Percentiles rank a stretch among this genome's conserved stretches.
Evolutionary conservation across 2,329 filamentous ascomycete genomes (phyloP).

Genomic region (Aureobasidium mangrovei): DNA sequence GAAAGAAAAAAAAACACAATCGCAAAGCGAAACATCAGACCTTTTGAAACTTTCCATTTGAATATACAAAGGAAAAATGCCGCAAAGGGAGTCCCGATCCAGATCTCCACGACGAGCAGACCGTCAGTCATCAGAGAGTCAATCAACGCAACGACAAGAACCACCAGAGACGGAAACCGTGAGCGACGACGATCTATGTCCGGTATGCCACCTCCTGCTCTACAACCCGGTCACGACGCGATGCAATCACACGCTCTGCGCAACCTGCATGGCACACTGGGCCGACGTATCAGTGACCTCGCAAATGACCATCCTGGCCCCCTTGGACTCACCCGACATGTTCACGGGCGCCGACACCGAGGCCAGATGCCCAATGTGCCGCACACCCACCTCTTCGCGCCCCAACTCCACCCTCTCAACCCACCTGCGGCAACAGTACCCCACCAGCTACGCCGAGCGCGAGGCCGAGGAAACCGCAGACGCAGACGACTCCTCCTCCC

Average conservation of each 20-base stretch:
- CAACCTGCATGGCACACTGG: slow-evolving; percentile 40
- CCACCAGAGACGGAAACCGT: neutral
- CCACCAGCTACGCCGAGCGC: slow-evolving; percentile 29
- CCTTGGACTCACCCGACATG: neutral
- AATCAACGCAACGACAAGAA: too few species aligned
- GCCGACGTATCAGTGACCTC: slow-evolving; percentile 33
- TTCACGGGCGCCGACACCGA: slow-evolving; percentile 2
- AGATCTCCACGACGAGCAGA: slow-evolving; percentile 1
- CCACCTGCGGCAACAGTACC: slow-evolving; percentile 29
- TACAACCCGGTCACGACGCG: slow-evolving; percentile 34
- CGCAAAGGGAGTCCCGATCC: neutral
- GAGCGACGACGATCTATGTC: slow-evolving; percentile 33
- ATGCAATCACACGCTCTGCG: slow-evolving; percentile 37
- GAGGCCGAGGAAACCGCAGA: slow-evolving; percentile 27
- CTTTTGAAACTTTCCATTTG: too few species aligned
- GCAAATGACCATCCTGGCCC: slow-evolving; percentile 30
- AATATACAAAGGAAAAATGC: neutral
- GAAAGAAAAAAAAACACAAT: too few species aligned
- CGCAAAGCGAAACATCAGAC: too few species aligned
- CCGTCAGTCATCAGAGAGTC: neutral
- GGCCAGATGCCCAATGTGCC: slow-evolving; percentile 5
- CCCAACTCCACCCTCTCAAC: slow-evolving; percentile 29
- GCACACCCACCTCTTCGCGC: slow-evolving; percentile 28
- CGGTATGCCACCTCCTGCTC: slow-evolving; percentile 38
- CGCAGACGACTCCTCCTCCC: slow-evolving; percentile 13